Conservation (phyloP, 2,329 filamentous ascomycete genomes). For the Colletotrichum acutatum region DNA sequence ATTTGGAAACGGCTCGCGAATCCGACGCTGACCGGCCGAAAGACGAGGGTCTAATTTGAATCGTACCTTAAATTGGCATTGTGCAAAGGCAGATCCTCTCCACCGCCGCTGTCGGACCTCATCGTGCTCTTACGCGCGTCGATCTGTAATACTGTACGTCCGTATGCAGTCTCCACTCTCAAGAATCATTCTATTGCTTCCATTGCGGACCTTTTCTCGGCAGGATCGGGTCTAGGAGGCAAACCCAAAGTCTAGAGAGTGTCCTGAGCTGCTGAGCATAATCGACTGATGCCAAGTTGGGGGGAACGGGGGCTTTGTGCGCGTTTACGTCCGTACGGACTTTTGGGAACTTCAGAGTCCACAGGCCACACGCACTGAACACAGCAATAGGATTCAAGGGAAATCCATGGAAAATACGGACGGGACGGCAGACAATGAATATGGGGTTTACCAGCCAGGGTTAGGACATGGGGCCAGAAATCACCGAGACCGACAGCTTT, state of each 20-base stretch:
- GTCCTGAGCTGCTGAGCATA: neutral
- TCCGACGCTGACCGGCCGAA: neutral
- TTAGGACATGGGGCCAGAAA: neutral
- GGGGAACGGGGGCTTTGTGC: neutral
- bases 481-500: slow-evolving; percentile 17
- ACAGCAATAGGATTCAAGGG: neutral
- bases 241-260: neutral
- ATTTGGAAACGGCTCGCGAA: no score
- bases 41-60: neutral
- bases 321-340: slow-evolving; percentile 9
- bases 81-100: neutral
- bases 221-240: neutral
- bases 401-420: neutral
- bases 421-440: neutral
- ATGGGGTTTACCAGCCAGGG: neutral
- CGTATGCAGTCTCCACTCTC: neutral
- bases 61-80: neutral
- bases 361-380: neutral
- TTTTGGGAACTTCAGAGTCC: neutral
- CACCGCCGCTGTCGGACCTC: neutral
- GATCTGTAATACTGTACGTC: neutral
- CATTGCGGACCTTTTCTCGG: neutral
- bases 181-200: neutral
- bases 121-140: neutral
- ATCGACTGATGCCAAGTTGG: slow-evolving; percentile 13